A percentile compares a stretch with the other conserved stretches of the same genome.
phyloP scores from a whole-genome alignment of 768 basidiomycete species.

The Lactarius akahatsu region DNA sequence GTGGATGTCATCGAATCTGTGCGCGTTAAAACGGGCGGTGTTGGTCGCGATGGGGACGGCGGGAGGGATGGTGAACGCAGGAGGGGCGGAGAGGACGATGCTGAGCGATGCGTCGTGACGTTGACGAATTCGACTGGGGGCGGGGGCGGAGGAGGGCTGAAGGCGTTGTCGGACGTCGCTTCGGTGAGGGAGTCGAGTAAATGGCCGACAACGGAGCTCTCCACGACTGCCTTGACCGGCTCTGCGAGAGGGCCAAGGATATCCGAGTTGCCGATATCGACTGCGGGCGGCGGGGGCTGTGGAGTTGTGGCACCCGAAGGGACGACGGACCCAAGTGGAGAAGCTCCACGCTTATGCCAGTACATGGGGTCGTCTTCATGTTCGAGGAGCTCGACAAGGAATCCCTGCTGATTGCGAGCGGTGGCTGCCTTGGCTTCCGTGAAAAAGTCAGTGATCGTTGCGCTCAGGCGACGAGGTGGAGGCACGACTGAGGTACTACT shows the following conservation, averaged over 20 bases:
- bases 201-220: constrained; percentile 1
- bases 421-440: constrained; percentile 55
- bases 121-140: constrained; percentile 13
- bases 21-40: constrained; percentile 40
- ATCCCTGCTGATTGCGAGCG: constrained; percentile 49
- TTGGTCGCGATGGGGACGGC: constrained; percentile 36
- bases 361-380: constrained; percentile 73
- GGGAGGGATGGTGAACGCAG: constrained; percentile 36
- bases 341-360: constrained; percentile 33
- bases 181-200: constrained; percentile 26
- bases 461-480: not conserved
- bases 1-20: constrained; percentile 33
- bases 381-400: constrained; percentile 63
- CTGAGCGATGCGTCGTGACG: constrained; percentile 18
- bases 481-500: not conserved
- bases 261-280: not conserved
- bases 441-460: constrained; percentile 41
- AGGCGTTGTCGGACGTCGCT: constrained; percentile 18
- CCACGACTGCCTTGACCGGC: not conserved
- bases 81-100: constrained; percentile 23
- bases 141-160: constrained; percentile 4
- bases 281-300: constrained; percentile 22
- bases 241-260: not conserved
- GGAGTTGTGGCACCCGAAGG: constrained; percentile 23
- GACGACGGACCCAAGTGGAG: constrained; percentile 1